Evolutionary conservation across 2,329 filamentous ascomycete genomes (phyloP).

Genomic region (Pseudogymnoascus sp.): DNA sequence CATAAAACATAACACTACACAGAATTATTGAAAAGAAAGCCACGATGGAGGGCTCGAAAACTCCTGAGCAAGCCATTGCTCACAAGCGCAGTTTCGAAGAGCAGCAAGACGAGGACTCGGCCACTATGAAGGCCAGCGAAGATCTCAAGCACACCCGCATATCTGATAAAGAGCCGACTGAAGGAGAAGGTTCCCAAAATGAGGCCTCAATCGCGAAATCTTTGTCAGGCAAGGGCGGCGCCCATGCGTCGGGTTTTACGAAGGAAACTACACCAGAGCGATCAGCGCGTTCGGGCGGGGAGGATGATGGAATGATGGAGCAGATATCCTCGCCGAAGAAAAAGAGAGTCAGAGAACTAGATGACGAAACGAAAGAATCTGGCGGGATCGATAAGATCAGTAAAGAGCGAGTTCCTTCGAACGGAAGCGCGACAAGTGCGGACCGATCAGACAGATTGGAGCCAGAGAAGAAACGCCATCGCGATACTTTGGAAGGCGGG

Average conservation of each 20-base stretch:
- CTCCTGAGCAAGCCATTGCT: slow-evolving; percentile 4
- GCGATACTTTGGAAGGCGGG: slow-evolving; percentile 37
- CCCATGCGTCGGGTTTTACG: slow-evolving; percentile 20
- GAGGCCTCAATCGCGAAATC: slow-evolving; percentile 22
- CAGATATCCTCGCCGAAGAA: slow-evolving; percentile 54
- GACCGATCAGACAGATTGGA: slow-evolving; percentile 38
- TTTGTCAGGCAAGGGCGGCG: slow-evolving; percentile 26
- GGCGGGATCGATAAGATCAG: slow-evolving; percentile 27
- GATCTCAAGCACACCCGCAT: slow-evolving; percentile 57
- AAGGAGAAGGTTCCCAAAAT: slow-evolving; percentile 23
- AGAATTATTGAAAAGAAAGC: background rate
- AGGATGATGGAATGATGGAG: slow-evolving; percentile 38
- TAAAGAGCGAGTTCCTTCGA: slow-evolving; percentile 32
- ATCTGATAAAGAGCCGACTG: slow-evolving; percentile 38
- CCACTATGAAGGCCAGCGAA: slow-evolving; percentile 53
- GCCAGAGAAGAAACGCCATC: slow-evolving; percentile 56
- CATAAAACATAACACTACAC: slow-evolving; percentile 3
- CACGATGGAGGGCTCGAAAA: slow-evolving; percentile 2
- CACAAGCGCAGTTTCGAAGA: slow-evolving; percentile 14
- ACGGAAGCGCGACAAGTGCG: slow-evolving; percentile 33
- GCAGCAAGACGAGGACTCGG: slow-evolving; percentile 44
- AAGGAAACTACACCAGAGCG: slow-evolving; percentile 25
- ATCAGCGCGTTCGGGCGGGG: slow-evolving; percentile 31
- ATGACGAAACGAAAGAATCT: slow-evolving; percentile 38
- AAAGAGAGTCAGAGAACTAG: slow-evolving; percentile 41